These are phyloP conservation scores for Phaeosphaeriaceae sp. DNA, from an alignment of 2,329 filamentous ascomycete species.

Conservation along the genomic window DNA sequence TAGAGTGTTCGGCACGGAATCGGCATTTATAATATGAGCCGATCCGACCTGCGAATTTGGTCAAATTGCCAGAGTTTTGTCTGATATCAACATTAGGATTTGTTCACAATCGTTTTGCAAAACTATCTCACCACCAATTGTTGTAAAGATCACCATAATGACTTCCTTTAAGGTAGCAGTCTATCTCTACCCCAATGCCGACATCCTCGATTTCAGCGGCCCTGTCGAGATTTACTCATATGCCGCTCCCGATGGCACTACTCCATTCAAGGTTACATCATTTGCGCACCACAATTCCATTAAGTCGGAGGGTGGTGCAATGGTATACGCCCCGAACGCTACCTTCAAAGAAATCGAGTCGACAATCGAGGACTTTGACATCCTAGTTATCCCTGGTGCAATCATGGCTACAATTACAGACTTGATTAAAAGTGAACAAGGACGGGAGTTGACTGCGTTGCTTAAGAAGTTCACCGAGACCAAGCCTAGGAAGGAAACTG, in stretches of 20 bases:
- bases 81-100: too few relatives aligned
- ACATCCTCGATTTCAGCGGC: slow-evolving; percentile 52
- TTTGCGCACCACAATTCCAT: slow-evolving; percentile 39
- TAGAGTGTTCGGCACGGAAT: too few relatives aligned
- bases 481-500: slow-evolving; percentile 29
- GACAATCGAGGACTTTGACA: slow-evolving; percentile 43
- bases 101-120: too few relatives aligned
- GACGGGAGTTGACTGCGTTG: slow-evolving; percentile 21
- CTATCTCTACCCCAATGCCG: slow-evolving; percentile 46
- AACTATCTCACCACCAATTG: too few relatives aligned
- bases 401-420: slow-evolving; percentile 30
- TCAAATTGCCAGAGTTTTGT: too few relatives aligned
- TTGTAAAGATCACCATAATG: slow-evolving; percentile 11
- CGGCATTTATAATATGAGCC: too few relatives aligned
- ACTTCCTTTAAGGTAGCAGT: slow-evolving; percentile 46
- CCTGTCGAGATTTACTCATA: slow-evolving; percentile 48
- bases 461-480: slow-evolving; percentile 29
- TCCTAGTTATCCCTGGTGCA: slow-evolving; percentile 50
- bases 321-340: slow-evolving; percentile 41
- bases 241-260: slow-evolving; percentile 30
- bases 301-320: slow-evolving; percentile 25
- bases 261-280: slow-evolving; percentile 43
- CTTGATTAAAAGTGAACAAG: slow-evolving; percentile 29
- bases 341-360: slow-evolving; percentile 36
- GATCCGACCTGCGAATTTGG: too few relatives aligned